These are phyloP conservation scores for Kuraishia hungarica DNA, from an alignment of 805 yeast genomes.

Conservation along the genomic window DNA sequence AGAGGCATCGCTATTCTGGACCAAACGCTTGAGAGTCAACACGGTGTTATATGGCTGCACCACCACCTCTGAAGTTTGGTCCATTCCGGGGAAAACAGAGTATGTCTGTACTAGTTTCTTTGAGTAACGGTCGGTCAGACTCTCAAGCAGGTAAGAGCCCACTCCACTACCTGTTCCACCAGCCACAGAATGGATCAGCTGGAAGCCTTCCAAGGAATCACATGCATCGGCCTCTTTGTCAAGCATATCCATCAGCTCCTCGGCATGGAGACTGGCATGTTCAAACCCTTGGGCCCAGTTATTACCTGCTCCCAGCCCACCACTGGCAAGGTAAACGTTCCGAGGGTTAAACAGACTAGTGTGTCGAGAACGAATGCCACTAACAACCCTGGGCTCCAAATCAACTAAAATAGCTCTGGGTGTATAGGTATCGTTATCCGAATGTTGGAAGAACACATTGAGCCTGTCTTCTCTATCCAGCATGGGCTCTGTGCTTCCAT, in stretches of 20 bases:
- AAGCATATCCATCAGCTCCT: conserved; percentile 70
- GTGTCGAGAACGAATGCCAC: conserved; percentile 39
- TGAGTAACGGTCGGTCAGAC: conserved; percentile 69
- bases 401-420: conserved; percentile 86
- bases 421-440: conserved; percentile 64
- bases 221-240: conserved; percentile 88
- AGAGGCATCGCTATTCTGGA: conserved; percentile 78
- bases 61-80: conserved; percentile 86
- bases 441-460: conserved; percentile 72
- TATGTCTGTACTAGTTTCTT: conserved; percentile 80
- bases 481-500: conserved; percentile 40
- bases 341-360: conserved; percentile 73
- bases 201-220: conserved; percentile 86
- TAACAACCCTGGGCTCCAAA: conserved; percentile 83
- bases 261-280: conserved; percentile 61
- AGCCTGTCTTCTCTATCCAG: conserved; percentile 56
- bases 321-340: conserved; percentile 68
- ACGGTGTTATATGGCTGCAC: conserved; percentile 95
- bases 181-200: conserved; percentile 87
- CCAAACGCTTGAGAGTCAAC: conserved; percentile 70
- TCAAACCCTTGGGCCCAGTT: conserved; percentile 91
- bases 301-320: conserved; percentile 92
- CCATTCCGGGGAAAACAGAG: conserved; percentile 69
- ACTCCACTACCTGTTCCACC: conserved; percentile 99
- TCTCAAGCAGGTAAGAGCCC: conserved; percentile 76